Evolutionary conservation across 805 yeast species (phyloP), one percentile per base, ranked within the genome.

Genomic region (Spencermartinsiella europaea): DNA sequence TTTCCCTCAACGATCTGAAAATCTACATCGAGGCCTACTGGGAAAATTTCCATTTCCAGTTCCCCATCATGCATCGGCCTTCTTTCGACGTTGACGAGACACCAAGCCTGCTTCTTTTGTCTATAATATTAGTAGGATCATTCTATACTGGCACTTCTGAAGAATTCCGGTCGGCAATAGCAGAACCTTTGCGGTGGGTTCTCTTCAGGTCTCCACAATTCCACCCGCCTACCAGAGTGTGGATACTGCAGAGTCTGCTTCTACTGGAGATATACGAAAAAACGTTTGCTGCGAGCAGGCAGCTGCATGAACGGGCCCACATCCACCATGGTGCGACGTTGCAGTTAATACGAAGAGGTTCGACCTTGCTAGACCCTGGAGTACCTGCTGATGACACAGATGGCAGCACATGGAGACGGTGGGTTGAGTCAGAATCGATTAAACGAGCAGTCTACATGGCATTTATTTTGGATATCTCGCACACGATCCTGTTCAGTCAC

Each of bases 301-400:
- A 67, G 34, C 64, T 84, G 55, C 95, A 87, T 60, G 95, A 87
- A 65, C 65, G 95, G 40, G 84, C 87, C 0, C 90, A 83, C 62
- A 68, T 87, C 21, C 95, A 88, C 59, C 95, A 87, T 63, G 95
- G 93, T 2, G 83, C 95, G 0, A 80, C 89, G 0, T 81, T 86
- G 31, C 95, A 86, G 62, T 66, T 86, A 37, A 65, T 86, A 41
- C 68, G 95, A 54, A 71, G 95, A 55, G 40, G 64, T 41, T 35
- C 57, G 53, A 75, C 85, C 0, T 63, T 86, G 66, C 61, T 61
- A 54, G 64, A 63, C 36, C 53, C 80, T 58, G 25, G 45, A n/a
- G 37, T 48, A 52, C 52, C 49, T 8, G 21, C 36, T 44, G 66
- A 47, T 47, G 65, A 22, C 51, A 62, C 53, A 56, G 62, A 58